Base-by-base conservation (phyloP, 2,329 filamentous ascomycete genomes). In the Pseudogymnoascus pannorum region DNA sequence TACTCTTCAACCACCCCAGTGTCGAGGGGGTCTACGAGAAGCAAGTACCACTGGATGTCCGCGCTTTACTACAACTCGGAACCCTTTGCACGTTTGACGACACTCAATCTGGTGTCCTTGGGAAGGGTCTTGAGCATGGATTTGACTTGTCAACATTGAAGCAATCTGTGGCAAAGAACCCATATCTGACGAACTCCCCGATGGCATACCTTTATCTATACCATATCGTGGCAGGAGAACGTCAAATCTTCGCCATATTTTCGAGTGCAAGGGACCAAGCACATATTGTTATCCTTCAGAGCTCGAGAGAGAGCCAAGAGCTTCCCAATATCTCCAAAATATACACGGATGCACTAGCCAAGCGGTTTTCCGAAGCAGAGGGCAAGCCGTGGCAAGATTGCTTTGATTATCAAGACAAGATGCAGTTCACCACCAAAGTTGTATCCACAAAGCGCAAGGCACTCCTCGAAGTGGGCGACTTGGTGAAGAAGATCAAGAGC, bases 21-120 rank as follows among this genome's bases (percentile, higher is more conserved):
- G 90, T 99, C 1, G 94, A 99, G 74, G 95, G 95, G 29, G 92
- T 99, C 12, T 99, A 99, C 70, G 95, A 99, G 76, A 93, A 88
- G 69, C 89, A 96, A 66, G 81, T 99, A 1, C 92, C 95, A 1
- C 79, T 97, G 5, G 91, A 90, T 65, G 83, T 96, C 57, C 85
- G 93, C 40, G 94, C 93, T 3, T 83, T 99, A 31, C 82, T 99
- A 8, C 89, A 94, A 67, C 79, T 99, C 1, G 95, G 94, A 42
- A 97, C 91, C 69, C 79, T 89, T 29, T 99, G 94, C 72, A 95
- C 91, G 2, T 96, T 99, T 66, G 94, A 99, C 69, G 89, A 96
- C 69, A 87, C 81, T 60, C 92, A 97, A 68, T 84, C 89, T 63
- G 95, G 93, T 67, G 92, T 97, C 1, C 83, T 99, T 7, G 94